Conservation (phyloP, 495 filamentous ascomycete species). For the Aspergillus ellipticus region DNA sequence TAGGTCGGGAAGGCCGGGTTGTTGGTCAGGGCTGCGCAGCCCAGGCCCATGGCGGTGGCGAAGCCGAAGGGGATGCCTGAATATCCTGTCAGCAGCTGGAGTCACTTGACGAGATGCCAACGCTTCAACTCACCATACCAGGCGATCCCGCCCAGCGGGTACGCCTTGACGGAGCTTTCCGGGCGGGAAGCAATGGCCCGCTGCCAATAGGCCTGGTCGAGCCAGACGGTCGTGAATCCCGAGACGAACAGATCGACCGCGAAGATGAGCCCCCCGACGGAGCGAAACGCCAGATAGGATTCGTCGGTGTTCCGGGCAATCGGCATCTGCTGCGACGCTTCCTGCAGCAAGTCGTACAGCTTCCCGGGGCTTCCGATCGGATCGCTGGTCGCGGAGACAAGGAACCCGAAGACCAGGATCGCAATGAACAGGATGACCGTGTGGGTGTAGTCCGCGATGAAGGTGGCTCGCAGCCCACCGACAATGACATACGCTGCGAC, state of each 20-base stretch:
- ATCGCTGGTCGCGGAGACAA: slow-evolving; percentile 41
- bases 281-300: slow-evolving; percentile 51
- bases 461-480: slow-evolving; percentile 41
- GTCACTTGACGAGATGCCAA: too few species aligned
- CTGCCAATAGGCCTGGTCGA: slow-evolving; percentile 49
- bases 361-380: slow-evolving; percentile 39
- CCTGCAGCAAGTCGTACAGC: slow-evolving; percentile 46
- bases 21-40: slow-evolving; percentile 44
- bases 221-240: slow-evolving; percentile 35
- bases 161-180: slow-evolving; percentile 41
- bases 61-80: slow-evolving; percentile 45
- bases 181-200: slow-evolving; percentile 48
- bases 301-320: slow-evolving; percentile 47
- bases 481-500: slow-evolving; percentile 42
- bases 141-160: slow-evolving; percentile 47
- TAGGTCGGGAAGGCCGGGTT: slow-evolving; percentile 49
- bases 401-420: slow-evolving; percentile 49
- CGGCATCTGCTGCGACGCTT: slow-evolving; percentile 41
- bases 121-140: slow-evolving; percentile 46
- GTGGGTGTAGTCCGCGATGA: slow-evolving; percentile 42
- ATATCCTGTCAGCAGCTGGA: neutral
- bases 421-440: slow-evolving; percentile 44
- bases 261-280: slow-evolving; percentile 41
- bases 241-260: slow-evolving; percentile 32
- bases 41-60: slow-evolving; percentile 46